phyloP scores from a whole-genome alignment of 352 stramenopile species.

The Phytophthora meadii region DNA sequence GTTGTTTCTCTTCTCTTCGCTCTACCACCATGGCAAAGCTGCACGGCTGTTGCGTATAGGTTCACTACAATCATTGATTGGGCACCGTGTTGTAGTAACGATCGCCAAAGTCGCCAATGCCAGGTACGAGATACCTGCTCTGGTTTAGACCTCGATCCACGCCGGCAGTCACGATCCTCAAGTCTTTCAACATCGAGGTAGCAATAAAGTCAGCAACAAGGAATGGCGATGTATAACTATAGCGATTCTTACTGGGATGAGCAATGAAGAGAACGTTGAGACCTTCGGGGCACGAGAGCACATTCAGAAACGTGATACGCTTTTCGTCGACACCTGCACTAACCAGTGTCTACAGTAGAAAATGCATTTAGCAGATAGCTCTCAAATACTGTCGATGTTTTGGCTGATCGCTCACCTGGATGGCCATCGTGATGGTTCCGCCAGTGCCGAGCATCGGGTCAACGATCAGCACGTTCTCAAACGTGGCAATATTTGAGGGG shows the following conservation, averaged over 20 bases:
- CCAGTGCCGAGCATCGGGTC: conserved; percentile 96
- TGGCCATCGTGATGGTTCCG: conserved; percentile 90
- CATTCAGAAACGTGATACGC: conserved; percentile 95
- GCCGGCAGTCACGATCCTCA: conserved; percentile 80
- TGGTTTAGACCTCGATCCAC: conserved; percentile 91
- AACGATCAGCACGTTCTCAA: conserved; percentile 92
- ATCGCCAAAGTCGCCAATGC: conserved; percentile 96
- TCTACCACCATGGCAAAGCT: background rate
- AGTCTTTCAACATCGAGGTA: conserved; percentile 35
- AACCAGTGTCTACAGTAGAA: conserved; percentile 54
- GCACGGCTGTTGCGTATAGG: background rate
- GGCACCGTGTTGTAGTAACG: conserved; percentile 85
- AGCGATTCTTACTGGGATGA: conserved; percentile 57
- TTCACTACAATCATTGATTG: conserved; percentile 3
- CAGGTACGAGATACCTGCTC: conserved; percentile 95
- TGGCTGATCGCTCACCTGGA: conserved; percentile 58
- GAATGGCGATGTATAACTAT: no score
- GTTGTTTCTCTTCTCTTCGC: conserved; percentile 4
- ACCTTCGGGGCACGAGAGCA: conserved; percentile 93
- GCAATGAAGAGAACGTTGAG: conserved; percentile 72
- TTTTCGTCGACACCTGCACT: conserved; percentile 81
- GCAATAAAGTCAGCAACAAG: conserved; percentile 2
- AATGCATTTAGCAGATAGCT: background rate
- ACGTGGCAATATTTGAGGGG: conserved; percentile 70
- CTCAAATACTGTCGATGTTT: background rate